Conservation (phyloP, 768 basidiomycete genomes). For the Leccinum boreale region DNA sequence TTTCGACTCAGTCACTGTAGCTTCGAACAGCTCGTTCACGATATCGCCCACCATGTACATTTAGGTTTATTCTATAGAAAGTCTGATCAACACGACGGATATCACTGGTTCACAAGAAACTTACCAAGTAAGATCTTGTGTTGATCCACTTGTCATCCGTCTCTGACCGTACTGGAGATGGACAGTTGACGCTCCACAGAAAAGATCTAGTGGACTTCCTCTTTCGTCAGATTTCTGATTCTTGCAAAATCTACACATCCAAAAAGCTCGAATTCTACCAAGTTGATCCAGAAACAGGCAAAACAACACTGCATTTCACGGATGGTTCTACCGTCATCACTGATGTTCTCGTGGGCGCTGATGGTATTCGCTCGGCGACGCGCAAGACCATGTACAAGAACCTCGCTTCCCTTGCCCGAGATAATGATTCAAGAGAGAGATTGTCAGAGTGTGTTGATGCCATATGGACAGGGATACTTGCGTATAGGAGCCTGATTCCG, state of each 20-base stretch:
- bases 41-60: background rate
- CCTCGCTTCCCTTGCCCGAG: constrained; percentile 6
- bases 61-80: constrained; percentile 29
- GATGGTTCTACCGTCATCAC: constrained; percentile 35
- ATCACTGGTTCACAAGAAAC: constrained; percentile 25
- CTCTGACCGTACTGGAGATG: constrained; percentile 20
- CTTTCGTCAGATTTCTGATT: constrained; percentile 23
- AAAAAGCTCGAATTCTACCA: constrained; percentile 35
- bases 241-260: constrained; percentile 32
- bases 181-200: constrained; percentile 32
- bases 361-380: constrained; percentile 40
- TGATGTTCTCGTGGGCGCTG: constrained; percentile 42
- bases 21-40: background rate
- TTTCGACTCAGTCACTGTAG: background rate
- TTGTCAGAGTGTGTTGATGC: constrained; percentile 30
- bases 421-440: constrained; percentile 3
- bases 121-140: constrained; percentile 21
- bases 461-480: constrained; percentile 38
- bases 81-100: constrained; percentile 33
- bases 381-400: constrained; percentile 26
- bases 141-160: background rate
- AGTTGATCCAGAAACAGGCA: constrained; percentile 13
- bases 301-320: constrained; percentile 33
- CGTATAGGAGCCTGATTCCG: constrained; percentile 38
- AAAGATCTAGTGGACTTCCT: constrained; percentile 36